A percentile compares a stretch with the other conserved stretches of the same genome.
Conservation (phyloP, 768 basidiomycete genomes). For the Scleroderma bovista region DNA sequence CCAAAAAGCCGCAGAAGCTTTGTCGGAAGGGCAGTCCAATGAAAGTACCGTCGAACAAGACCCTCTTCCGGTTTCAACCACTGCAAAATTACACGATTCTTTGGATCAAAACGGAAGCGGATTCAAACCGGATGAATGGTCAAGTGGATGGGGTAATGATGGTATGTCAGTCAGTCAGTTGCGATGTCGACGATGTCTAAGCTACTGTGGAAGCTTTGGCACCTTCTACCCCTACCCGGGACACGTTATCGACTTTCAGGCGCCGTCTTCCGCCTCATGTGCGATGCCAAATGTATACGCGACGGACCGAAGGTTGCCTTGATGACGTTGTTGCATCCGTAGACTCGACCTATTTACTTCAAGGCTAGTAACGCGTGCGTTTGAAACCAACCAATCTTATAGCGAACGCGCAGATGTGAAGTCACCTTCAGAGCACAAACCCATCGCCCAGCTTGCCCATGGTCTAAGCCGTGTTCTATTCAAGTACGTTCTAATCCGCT, state of each 20-base stretch:
- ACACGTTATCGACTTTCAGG: background rate
- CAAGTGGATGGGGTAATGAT: constrained; percentile 18
- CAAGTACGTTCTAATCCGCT: constrained; percentile 45
- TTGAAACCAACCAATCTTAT: background rate
- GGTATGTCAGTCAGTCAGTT: constrained; percentile 9
- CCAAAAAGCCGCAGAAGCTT: background rate
- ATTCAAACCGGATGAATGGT: constrained; percentile 9
- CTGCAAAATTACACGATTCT: no score
- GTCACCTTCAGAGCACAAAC: constrained; percentile 40
- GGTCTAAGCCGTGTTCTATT: constrained; percentile 68
- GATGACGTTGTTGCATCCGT: background rate
- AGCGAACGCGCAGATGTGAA: constrained; percentile 34
- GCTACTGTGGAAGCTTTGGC: constrained; percentile 7
- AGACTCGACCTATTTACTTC: constrained; percentile 8
- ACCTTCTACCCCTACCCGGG: constrained; percentile 3
- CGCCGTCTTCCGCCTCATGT: constrained; percentile 13
- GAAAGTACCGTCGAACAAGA: background rate
- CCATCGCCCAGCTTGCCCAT: constrained; percentile 60
- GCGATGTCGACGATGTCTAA: background rate
- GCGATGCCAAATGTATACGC: constrained; percentile 20
- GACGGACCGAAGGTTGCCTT: constrained; percentile 20
- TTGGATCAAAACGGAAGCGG: constrained; percentile 3
- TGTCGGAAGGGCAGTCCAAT: background rate
- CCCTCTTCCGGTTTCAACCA: background rate
- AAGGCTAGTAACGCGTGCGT: constrained; percentile 6